Conservation (phyloP, 1,284 basidiomycete genomes). For the Ceratobasidium sp. region DNA sequence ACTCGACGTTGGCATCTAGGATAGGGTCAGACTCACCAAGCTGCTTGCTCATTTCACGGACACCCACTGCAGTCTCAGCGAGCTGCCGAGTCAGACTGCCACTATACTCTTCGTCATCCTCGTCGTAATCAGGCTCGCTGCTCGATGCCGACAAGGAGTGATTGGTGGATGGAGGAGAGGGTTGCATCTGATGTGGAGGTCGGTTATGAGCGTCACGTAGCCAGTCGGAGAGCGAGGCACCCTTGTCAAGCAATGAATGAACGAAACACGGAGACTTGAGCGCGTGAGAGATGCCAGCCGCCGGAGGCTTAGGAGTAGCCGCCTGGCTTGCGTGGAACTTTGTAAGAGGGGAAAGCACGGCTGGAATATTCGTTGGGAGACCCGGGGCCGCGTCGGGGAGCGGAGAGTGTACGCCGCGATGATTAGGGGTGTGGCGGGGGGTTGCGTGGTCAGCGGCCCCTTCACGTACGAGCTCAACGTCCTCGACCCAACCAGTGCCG, state of each 20-base stretch:
- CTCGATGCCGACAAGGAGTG: slow-evolving; percentile 33
- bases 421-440: slow-evolving; percentile 25
- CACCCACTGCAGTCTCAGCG: slow-evolving; percentile 96
- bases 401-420: background rate
- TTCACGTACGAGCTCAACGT: slow-evolving; percentile 34
- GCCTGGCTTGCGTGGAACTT: slow-evolving; percentile 19
- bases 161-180: slow-evolving; percentile 33
- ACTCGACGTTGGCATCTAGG: slow-evolving; percentile 16
- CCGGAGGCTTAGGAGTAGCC: background rate
- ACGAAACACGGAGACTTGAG: slow-evolving; percentile 78
- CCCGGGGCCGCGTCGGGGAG: background rate
- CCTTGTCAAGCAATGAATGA: slow-evolving; percentile 86
- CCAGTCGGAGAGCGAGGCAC: slow-evolving; percentile 79
- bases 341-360: slow-evolving; percentile 24
- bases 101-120: slow-evolving; percentile 76
- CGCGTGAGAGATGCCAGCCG: slow-evolving; percentile 3
- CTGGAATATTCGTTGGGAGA: background rate
- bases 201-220: slow-evolving; percentile 55
- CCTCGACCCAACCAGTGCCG: slow-evolving; percentile 12
- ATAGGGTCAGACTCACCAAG: slow-evolving; percentile 74
- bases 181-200: slow-evolving; percentile 34
- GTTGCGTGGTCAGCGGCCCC: background rate
- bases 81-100: slow-evolving; percentile 90
- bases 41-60: slow-evolving; percentile 99
- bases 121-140: slow-evolving; percentile 58